Evolutionary conservation across 768 basidiomycete genomes (phyloP).

Genomic region (Candolleomyces eurysporus): DNA sequence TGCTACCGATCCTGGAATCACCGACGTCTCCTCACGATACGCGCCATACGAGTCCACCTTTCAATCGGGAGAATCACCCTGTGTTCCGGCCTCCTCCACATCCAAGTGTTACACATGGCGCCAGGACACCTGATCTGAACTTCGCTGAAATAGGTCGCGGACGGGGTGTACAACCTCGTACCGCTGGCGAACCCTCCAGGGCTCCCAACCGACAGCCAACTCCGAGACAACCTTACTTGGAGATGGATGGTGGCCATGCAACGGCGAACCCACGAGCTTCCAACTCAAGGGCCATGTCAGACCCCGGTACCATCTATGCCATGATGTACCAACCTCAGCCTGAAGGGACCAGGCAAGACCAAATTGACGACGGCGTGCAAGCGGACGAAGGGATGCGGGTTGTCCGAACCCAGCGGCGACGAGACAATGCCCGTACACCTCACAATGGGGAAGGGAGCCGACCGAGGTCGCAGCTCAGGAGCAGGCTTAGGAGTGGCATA

Average conservation of each 20-base stretch:
- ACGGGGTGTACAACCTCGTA: conserved; percentile 41
- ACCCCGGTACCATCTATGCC: conserved; percentile 5
- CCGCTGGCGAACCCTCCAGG: conserved; percentile 8
- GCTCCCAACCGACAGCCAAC: conserved; percentile 13
- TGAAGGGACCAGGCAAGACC: neutral
- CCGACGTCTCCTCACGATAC: conserved; percentile 35
- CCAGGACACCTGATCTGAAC: conserved; percentile 69
- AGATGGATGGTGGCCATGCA: conserved; percentile 1
- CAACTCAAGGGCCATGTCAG: conserved; percentile 17
- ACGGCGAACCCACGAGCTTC: conserved; percentile 13
- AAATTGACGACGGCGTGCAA: conserved; percentile 24
- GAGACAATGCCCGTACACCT: neutral
- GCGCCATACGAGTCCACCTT: neutral
- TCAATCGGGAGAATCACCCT: conserved; percentile 22
- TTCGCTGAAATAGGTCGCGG: conserved; percentile 79
- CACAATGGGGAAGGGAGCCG: neutral
- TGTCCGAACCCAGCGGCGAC: neutral
- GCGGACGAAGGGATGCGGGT: conserved; percentile 13
- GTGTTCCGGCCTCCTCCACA: conserved; percentile 44
- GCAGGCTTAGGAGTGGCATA: conserved; percentile 65
- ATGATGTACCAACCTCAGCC: neutral
- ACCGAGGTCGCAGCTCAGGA: conserved; percentile 60
- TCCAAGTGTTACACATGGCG: conserved; percentile 31
- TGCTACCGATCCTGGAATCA: conserved; percentile 60
- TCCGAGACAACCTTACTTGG: conserved; percentile 15